Percentiles rank a stretch among this genome's conserved stretches.
Evolutionary conservation across 768 basidiomycete species (phyloP).

Genomic region (Psilocybe cyanescens): DNA sequence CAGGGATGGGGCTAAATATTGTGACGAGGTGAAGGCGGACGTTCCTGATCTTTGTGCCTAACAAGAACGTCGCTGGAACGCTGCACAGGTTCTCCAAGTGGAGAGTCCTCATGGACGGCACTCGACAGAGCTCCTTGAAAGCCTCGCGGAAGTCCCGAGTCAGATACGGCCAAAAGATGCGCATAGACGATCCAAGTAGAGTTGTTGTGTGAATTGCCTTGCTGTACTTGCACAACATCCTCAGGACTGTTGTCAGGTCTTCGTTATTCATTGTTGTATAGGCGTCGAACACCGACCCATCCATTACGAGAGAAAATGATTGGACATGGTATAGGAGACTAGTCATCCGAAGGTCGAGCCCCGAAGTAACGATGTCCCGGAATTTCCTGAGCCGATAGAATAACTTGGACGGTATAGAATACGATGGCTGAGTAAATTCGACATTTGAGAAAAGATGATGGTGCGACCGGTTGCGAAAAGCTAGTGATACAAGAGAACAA

Average conservation of each 20-base stretch:
- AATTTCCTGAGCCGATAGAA: conserved; percentile 11
- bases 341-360: conserved; percentile 9
- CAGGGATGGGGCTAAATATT: conserved; percentile 5
- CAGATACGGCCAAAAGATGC: conserved; percentile 17
- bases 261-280: conserved; percentile 19
- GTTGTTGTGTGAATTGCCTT: conserved; percentile 1
- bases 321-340: conserved; percentile 15
- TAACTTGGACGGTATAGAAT: conserved; percentile 6
- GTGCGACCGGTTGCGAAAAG: conserved; percentile 17
- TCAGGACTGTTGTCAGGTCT: conserved; percentile 12
- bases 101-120: conserved; percentile 11
- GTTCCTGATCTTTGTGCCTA: conserved; percentile 14
- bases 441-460: conserved; percentile 17
- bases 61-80: conserved; percentile 17
- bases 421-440: conserved; percentile 14
- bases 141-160: conserved; percentile 14
- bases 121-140: conserved; percentile 13
- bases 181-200: conserved; percentile 17
- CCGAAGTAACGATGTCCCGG: conserved; percentile 7
- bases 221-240: conserved; percentile 4
- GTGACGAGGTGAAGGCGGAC: conserved; percentile 17
- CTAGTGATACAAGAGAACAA: conserved; percentile 16
- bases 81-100: conserved; percentile 18
- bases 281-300: conserved; percentile 21
- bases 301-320: conserved; percentile 16